Evolutionary conservation across 192 early-diverging fungal genomes (phyloP).

Genomic region (Umbelopsis sp.): DNA sequence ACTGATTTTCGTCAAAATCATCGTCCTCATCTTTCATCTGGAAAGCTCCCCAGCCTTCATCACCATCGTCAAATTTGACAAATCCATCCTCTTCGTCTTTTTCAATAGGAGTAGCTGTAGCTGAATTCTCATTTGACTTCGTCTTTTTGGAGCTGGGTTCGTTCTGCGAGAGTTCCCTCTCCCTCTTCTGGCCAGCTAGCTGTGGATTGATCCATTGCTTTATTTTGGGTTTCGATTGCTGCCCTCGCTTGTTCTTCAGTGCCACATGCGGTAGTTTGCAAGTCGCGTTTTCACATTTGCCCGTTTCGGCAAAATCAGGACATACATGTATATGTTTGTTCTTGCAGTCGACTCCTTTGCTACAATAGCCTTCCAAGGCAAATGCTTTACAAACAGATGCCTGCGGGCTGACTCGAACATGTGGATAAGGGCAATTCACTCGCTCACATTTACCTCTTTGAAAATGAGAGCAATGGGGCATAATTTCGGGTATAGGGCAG

Average conservation of each 20-base stretch:
- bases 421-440: conserved; percentile 57
- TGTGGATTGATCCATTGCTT: conserved; percentile 21
- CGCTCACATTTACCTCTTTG: conserved; percentile 62
- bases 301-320: conserved; percentile 67
- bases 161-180: conserved; percentile 22
- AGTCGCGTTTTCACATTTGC: conserved; percentile 53
- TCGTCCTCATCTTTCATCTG: conserved; percentile 34
- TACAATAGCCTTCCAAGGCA: conserved; percentile 65
- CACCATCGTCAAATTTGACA: conserved; percentile 40
- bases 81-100: conserved; percentile 32
- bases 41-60: conserved; percentile 26
- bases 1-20: conserved; percentile 26
- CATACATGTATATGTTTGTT: conserved; percentile 72
- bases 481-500: conserved; percentile 50
- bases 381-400: conserved; percentile 69
- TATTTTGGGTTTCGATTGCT: not conserved
- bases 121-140: conserved; percentile 20
- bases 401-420: conserved; percentile 56
- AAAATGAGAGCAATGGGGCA: conserved; percentile 68
- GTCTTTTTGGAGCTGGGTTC: conserved; percentile 13
- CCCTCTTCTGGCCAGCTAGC: conserved; percentile 19
- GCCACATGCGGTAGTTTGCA: conserved; percentile 66
- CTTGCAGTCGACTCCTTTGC: conserved; percentile 54
- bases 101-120: not conserved
- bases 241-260: conserved; percentile 1